These are phyloP conservation scores for Sporothrix curviconia DNA, from an alignment of 2,329 filamentous ascomycete species.

Conservation along the genomic window DNA sequence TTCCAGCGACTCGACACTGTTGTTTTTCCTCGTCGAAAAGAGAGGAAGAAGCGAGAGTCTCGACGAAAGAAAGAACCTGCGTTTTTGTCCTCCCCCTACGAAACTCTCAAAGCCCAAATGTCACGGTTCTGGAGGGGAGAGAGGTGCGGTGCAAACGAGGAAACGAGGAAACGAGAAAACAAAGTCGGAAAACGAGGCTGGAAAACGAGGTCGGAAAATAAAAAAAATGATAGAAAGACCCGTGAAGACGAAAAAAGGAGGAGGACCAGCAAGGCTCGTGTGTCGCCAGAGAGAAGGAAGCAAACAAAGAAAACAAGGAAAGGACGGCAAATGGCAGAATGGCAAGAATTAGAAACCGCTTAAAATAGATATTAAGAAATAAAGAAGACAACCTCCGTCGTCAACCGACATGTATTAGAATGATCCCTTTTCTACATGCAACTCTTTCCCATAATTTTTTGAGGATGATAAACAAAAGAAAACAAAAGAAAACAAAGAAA, in stretches of 20 bases:
- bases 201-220: no score
- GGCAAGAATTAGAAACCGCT: neutral
- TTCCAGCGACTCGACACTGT: no score
- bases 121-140: neutral
- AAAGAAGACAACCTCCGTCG: neutral
- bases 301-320: neutral
- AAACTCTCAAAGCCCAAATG: conserved; percentile 21
- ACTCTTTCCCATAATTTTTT: no score
- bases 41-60: no score
- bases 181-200: neutral
- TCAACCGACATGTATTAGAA: neutral
- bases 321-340: no score
- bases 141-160: neutral
- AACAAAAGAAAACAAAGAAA: neutral
- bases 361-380: neutral
- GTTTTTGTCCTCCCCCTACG: conserved; percentile 18
- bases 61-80: no score
- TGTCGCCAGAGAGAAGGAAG: neutral
- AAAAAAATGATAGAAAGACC: no score
- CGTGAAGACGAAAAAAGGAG: neutral
- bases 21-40: no score
- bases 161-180: neutral
- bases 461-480: neutral
- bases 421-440: no score
- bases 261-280: neutral